These are phyloP conservation scores for Allomyces arbusculus DNA, from an alignment of 192 early-diverging fungal species.

Conservation along the genomic window DNA sequence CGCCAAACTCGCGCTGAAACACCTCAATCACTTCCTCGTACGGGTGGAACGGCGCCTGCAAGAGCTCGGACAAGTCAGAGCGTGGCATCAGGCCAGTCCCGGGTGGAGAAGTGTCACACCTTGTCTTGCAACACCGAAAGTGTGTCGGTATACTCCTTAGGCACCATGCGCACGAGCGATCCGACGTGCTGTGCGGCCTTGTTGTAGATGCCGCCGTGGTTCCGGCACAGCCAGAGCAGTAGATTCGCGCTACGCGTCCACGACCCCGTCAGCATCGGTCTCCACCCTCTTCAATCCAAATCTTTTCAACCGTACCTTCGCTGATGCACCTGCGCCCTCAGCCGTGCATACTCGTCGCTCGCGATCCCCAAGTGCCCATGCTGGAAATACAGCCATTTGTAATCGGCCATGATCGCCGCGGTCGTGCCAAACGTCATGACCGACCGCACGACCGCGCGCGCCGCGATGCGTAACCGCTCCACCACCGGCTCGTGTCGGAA, in stretches of 20 bases:
- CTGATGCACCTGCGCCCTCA: constrained; percentile 21
- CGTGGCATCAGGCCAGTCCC: too few relatives aligned
- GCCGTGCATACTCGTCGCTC: constrained; percentile 20
- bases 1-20: constrained; percentile 18
- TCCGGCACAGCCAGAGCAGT: constrained; percentile 17
- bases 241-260: constrained; percentile 16
- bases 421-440: background rate
- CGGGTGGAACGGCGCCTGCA: constrained; percentile 17
- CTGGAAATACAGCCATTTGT: constrained; percentile 22
- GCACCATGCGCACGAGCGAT: constrained; percentile 20
- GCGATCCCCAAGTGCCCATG: constrained; percentile 18
- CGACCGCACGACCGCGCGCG: background rate
- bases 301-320: background rate
- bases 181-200: constrained; percentile 20
- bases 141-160: constrained; percentile 21
- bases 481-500: too few relatives aligned
- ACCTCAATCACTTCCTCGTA: constrained; percentile 19
- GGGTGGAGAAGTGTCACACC: too few relatives aligned
- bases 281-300: too few relatives aligned
- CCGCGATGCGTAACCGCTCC: too few relatives aligned
- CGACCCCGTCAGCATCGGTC: too few relatives aligned
- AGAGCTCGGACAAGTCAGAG: too few relatives aligned
- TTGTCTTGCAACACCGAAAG: constrained; percentile 23
- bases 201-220: constrained; percentile 22
- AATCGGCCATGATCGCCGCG: constrained; percentile 15